Evolutionary conservation across 164 flowering plant genomes (phyloP).

Genomic region (Chloranthus sessilifolius): DNA sequence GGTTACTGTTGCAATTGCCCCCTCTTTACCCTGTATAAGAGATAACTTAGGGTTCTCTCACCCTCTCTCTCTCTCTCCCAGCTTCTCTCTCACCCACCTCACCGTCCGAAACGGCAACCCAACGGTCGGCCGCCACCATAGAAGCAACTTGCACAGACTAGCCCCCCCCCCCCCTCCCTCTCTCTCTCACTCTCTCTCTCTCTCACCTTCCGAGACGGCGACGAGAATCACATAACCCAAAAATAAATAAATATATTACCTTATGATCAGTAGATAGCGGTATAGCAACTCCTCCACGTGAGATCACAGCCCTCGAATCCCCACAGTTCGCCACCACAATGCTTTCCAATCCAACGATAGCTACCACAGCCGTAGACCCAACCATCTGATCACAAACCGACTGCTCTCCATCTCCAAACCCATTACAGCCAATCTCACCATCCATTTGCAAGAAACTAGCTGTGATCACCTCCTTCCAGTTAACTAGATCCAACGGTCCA

Average conservation of each 20-base stretch:
- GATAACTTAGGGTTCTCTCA: too few species aligned
- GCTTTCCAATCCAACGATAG: slow-evolving; percentile 45
- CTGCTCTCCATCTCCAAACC: slow-evolving; percentile 17
- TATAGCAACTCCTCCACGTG: slow-evolving; percentile 45
- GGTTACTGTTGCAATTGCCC: too few species aligned
- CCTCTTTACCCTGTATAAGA: too few species aligned
- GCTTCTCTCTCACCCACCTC: too few species aligned
- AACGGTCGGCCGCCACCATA: too few species aligned
- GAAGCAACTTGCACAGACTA: too few species aligned
- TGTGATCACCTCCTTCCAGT: slow-evolving; percentile 60
- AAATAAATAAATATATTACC: slow-evolving; percentile 31
- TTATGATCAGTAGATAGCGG: slow-evolving; percentile 73
- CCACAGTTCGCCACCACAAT: slow-evolving; percentile 83
- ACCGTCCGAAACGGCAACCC: too few species aligned
- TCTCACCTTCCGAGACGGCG: too few species aligned
- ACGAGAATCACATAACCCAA: not conserved
- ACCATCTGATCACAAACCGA: slow-evolving; percentile 22
- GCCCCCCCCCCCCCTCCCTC: too few species aligned
- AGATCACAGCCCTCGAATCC: slow-evolving; percentile 74
- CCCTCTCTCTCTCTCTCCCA: too few species aligned
- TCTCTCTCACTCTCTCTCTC: too few species aligned
- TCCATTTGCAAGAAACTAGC: slow-evolving; percentile 57
- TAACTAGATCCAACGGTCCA: slow-evolving; percentile 2
- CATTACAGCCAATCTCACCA: slow-evolving; percentile 31
- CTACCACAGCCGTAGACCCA: slow-evolving; percentile 84